These are phyloP conservation scores for Schrenkiella parvula DNA, from an alignment of 345 rosid species.

Conservation along the genomic window DNA sequence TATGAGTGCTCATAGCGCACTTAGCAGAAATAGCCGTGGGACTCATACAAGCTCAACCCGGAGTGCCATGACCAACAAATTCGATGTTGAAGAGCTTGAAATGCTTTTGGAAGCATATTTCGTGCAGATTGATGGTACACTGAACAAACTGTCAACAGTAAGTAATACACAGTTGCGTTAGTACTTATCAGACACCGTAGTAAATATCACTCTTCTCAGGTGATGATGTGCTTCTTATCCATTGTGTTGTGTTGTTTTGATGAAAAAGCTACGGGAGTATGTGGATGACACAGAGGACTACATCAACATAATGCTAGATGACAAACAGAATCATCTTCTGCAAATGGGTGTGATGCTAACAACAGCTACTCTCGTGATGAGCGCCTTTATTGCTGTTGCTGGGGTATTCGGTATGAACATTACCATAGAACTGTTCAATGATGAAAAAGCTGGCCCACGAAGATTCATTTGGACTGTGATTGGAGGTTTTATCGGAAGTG, in stretches of 20 bases:
- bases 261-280: constrained; percentile 79
- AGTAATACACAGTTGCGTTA: neutral
- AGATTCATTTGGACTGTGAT: constrained; percentile 70
- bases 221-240: neutral
- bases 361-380: constrained; percentile 76
- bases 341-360: constrained; percentile 96
- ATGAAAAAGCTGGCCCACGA: constrained; percentile 25
- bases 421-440: constrained; percentile 45
- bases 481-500: constrained; percentile 54
- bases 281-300: constrained; percentile 95
- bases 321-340: constrained; percentile 92
- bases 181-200: neutral
- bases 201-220: neutral
- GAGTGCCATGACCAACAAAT: constrained; percentile 63
- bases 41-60: constrained; percentile 56
- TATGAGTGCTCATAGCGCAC: constrained; percentile 40
- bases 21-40: constrained; percentile 57
- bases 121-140: constrained; percentile 85
- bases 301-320: constrained; percentile 94
- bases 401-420: constrained; percentile 85
- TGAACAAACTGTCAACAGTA: constrained; percentile 93
- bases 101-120: constrained; percentile 99
- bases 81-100: constrained; percentile 89
- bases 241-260: constrained; percentile 7
- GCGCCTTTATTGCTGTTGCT: constrained; percentile 61